Evolutionary conservation across 371 early-diverging fungal genomes (phyloP).

Genomic region (Syncephalastrum monosporum): DNA sequence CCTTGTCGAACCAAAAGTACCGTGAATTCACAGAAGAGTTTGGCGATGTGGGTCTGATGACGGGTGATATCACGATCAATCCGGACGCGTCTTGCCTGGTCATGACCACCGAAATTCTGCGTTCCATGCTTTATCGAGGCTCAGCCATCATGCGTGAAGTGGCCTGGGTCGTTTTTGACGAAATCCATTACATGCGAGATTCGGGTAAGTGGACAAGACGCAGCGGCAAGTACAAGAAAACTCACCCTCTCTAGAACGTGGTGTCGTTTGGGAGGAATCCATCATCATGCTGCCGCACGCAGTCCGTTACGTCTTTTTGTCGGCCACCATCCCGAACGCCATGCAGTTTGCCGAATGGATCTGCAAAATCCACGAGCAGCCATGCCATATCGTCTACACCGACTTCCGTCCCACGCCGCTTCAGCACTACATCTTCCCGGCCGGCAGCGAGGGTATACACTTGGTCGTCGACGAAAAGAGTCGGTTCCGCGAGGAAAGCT

Average conservation of each 20-base stretch:
- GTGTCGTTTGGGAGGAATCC: constrained; percentile 99
- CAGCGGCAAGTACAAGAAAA: not conserved
- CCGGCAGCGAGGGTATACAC: constrained; percentile 91
- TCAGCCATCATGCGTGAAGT: constrained; percentile 99
- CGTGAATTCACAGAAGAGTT: constrained; percentile 98
- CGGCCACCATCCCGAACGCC: constrained; percentile 99
- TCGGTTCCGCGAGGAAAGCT: constrained; percentile 93
- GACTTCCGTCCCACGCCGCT: constrained; percentile 99
- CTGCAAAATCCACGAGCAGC: constrained; percentile 92
- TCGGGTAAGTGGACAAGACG: constrained; percentile 30
- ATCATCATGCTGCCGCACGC: constrained; percentile 96
- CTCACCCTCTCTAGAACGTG: constrained; percentile 66
- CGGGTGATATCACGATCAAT: constrained; percentile 99
- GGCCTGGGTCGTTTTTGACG: constrained; percentile 99
- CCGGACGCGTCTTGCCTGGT: constrained; percentile 97
- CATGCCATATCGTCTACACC: constrained; percentile 99
- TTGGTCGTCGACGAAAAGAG: constrained; percentile 96
- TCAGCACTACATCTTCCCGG: constrained; percentile 97
- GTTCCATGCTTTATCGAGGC: constrained; percentile 99
- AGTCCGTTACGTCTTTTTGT: constrained; percentile 96
- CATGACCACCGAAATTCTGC: constrained; percentile 99
- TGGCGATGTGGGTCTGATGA: constrained; percentile 99
- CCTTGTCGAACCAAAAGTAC: constrained; percentile 99
- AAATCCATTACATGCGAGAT: constrained; percentile 99
- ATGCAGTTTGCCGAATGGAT: constrained; percentile 99